A percentile compares a stretch with the other conserved stretches of the same genome.
phyloP scores from a whole-genome alignment of 768 basidiomycete genomes.

The Phanerochaete sordida region DNA sequence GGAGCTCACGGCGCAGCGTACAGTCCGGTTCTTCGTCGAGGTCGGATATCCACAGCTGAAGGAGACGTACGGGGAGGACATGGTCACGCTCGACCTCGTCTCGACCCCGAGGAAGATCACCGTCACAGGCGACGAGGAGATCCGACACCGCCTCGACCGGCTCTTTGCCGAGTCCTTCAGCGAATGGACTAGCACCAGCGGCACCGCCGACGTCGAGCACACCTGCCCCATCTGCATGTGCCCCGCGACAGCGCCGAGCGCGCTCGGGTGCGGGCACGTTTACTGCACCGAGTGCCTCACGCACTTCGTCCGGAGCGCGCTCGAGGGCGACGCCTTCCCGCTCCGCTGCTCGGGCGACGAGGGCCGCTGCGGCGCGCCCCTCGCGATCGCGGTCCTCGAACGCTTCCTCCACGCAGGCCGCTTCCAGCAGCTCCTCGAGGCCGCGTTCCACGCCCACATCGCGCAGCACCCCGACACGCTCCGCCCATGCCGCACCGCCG shows the following conservation, averaged over 20 bases:
- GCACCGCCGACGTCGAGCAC: conserved; percentile 4
- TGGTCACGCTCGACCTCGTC: conserved; percentile 41
- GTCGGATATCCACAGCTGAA: conserved; percentile 47
- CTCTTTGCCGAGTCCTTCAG: conserved; percentile 40
- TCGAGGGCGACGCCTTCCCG: conserved; percentile 33
- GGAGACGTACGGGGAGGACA: conserved; percentile 53
- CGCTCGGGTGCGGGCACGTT: conserved; percentile 44
- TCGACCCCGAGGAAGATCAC: conserved; percentile 35
- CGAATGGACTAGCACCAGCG: background rate
- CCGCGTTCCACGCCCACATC: conserved; percentile 19
- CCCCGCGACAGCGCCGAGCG: conserved; percentile 35
- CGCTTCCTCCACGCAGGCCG: conserved; percentile 13
- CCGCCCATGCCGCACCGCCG: conserved; percentile 23
- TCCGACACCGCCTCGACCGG: conserved; percentile 40
- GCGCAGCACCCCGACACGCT: conserved; percentile 18
- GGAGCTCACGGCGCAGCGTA: conserved; percentile 35
- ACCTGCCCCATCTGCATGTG: conserved; percentile 57
- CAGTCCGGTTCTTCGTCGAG: conserved; percentile 48
- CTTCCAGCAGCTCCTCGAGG: conserved; percentile 19
- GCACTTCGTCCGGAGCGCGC: conserved; percentile 43
- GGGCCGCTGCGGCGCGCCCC: conserved; percentile 16
- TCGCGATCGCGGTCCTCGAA: conserved; percentile 15
- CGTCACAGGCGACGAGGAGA: conserved; percentile 56
- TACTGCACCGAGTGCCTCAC: conserved; percentile 49
- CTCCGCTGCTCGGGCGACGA: conserved; percentile 21